Conservation (phyloP, 306 rosid species). For the Cicer chorassanicum region DNA sequence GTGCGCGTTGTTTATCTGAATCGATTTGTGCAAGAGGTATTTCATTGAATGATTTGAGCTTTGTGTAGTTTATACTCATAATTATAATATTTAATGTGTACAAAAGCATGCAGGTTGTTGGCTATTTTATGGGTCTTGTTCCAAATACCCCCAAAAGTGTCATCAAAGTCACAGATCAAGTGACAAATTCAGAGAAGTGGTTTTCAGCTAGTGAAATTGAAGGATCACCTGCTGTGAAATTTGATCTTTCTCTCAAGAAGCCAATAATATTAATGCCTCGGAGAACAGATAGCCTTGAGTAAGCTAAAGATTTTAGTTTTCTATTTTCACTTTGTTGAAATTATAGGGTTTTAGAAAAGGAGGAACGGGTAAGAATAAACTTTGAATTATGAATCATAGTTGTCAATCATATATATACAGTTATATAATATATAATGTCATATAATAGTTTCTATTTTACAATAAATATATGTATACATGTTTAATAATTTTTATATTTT, state of each 20-base stretch:
- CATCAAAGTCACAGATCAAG: conserved; percentile 83
- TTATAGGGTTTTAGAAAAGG: neutral
- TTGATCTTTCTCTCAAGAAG: conserved; percentile 86
- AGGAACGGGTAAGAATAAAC: neutral
- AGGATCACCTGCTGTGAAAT: conserved; percentile 96
- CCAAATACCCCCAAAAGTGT: conserved; percentile 75
- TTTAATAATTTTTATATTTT: too few relatives aligned
- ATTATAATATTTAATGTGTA: conserved; percentile 25
- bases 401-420: too few relatives aligned
- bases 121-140: conserved; percentile 94
- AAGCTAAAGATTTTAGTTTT: conserved; percentile 48
- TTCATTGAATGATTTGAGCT: conserved; percentile 26
- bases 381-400: neutral
- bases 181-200: conserved; percentile 93
- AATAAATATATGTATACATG: too few relatives aligned
- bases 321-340: conserved; percentile 17
- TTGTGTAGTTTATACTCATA: neutral
- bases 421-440: neutral
- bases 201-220: conserved; percentile 87
- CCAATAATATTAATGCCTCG: conserved; percentile 96
- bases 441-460: neutral
- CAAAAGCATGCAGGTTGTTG: conserved; percentile 67
- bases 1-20: conserved; percentile 91
- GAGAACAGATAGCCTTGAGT: conserved; percentile 91
- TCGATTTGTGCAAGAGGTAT: conserved; percentile 95